Base-by-base conservation (phyloP, 202 grass and related monocot species). In the Cymbopogon flexuosus region DNA sequence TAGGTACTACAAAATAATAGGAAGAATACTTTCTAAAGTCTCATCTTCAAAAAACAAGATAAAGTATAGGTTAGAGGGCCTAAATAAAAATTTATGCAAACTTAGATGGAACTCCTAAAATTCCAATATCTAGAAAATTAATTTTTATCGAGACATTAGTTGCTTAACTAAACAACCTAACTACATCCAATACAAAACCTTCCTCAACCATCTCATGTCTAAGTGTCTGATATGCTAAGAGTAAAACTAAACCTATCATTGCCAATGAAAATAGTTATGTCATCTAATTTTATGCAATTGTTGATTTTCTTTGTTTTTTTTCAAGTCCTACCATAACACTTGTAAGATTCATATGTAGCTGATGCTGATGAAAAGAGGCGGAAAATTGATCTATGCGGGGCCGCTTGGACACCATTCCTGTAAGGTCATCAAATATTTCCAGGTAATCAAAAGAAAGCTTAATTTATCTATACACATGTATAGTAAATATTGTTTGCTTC, bases 361-460 rank as follows among this genome's bases (percentile, higher is more conserved):
- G 23, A 82, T 97, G 86, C 64, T 97, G 29, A 93, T 97, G 90
- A 97, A 89, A 90, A 96, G 85, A 52, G 93, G 93, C 36, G 93
- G 93, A 45, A 2, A 45, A 45, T 13, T 45, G 11, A 45, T 45
- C 42, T 45, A 45, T 45, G 84, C 75, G 16, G 91, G 93, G 19
- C 72, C 80, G 2, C 72, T 93, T 76, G 93, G 93, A 68, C 58
- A 75, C 13, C 82, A 91, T 34, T 97, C 93, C 0, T 83, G 84
- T 72, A 82, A 88, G 64, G 57, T 97, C 51, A 88, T 97, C 74
- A 57, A 91, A 70, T 97, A 97, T 86, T 97, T 97, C 62, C 81
- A 90, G 91, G 91, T 77, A 79, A 84, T 36, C 40, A 33, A 67
- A 39, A 16, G 24, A n/a, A 42, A 46, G 9, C 13, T 34, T 3